Evolutionary conservation across 2,329 filamentous ascomycete genomes (phyloP).

Genomic region (Colletotrichum cuscutae): DNA sequence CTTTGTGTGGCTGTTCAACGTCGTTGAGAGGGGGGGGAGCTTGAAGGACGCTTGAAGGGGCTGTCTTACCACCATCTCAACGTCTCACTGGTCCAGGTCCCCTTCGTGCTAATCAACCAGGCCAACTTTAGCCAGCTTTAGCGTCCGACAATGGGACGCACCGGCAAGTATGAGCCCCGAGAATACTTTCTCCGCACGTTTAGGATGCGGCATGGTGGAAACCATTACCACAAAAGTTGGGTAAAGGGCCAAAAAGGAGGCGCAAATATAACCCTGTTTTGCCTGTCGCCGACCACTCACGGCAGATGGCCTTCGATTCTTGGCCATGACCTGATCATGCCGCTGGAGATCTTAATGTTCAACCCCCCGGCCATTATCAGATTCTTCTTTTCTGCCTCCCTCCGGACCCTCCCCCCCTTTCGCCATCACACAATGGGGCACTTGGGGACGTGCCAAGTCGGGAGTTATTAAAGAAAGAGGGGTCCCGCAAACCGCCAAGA

Average conservation of each 20-base stretch:
- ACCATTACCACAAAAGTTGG: neutral
- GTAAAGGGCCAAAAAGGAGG: neutral
- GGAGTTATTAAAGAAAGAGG: constrained; percentile 20
- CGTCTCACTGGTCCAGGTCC: neutral
- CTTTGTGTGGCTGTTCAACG: neutral
- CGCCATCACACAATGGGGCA: neutral
- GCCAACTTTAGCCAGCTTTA: neutral
- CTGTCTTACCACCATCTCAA: neutral
- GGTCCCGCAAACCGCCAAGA: constrained; percentile 12
- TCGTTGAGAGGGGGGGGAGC: neutral
- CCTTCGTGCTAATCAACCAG: neutral
- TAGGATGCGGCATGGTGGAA: neutral
- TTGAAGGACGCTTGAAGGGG: neutral
- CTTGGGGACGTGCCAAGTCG: constrained; percentile 10
- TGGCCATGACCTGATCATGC: neutral
- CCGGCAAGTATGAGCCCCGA: neutral
- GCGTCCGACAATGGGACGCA: neutral
- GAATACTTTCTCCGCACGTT: neutral
- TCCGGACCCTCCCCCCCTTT: neutral
- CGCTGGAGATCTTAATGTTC: constrained; percentile 3
- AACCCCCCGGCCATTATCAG: neutral
- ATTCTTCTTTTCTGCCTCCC: neutral
- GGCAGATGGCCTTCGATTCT: neutral
- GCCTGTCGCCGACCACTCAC: neutral
- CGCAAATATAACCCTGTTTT: neutral